Evolutionary conservation across 805 yeast genomes (phyloP), one percentile per base, ranked within the genome.

Genomic region (Saccharomycopsis malanga): DNA sequence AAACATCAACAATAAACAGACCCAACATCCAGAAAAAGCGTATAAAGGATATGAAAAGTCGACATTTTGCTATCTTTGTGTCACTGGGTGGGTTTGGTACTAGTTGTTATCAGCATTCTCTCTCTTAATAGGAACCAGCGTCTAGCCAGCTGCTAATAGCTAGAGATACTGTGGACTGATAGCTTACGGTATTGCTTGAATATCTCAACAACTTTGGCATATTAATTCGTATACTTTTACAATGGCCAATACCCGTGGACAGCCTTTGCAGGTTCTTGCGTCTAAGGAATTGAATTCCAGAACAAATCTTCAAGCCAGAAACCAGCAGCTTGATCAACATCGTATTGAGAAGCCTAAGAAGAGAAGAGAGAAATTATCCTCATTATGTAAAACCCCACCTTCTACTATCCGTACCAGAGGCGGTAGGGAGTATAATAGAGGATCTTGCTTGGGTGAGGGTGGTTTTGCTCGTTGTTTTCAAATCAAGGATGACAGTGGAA

Each of bases 401-500:
- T 83, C 95, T 15, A 74, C 89, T 54, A 94, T 93, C 55, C 76
- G 91, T 56, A 87, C 93, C 37, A 77, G 89, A 66, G 73, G 76
- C 49, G 96, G 96, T 38, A 78, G 86, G 61, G 94, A 88, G 57
- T 93, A 85, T 65, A 87, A 84, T 54, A 77, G 98, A 61, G 98
- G 98, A 1, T 73, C 73, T 50, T 89, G 88, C 58, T 71, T 93
- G 30, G 98, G 98, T 32, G 98, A 91, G 68, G 99, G 99, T 52
- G 99, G 99, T 0, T 93, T 93, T 71, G 99, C 98, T 15, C 79
- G 98, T 61, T 93, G 99, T 62, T 93, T 93, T 68, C 97, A 93
- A 64, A 93, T 93, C 73, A 87, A 84, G 61, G 96, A 89, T 66
- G 83, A 87, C 52, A 70, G 76, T 54, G 98, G 98, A 30, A 77